phyloP scores from a whole-genome alignment of 148 eudicot genomes.

The Rhododendron mucronatum region DNA sequence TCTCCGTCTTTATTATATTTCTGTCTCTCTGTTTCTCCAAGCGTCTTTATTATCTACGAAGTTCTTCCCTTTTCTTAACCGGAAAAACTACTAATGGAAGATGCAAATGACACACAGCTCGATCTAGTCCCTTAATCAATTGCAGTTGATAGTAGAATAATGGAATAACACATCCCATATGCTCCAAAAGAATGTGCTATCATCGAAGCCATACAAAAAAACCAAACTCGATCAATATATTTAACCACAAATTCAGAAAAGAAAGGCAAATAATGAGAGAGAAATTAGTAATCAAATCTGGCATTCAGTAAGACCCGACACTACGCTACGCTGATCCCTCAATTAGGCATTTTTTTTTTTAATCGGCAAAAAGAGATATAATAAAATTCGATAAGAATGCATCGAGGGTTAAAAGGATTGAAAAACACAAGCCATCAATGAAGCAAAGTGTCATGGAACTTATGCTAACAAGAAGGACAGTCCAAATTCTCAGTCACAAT shows the following conservation, averaged over 20 bases:
- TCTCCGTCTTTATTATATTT: too few relatives aligned
- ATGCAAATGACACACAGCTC: neutral
- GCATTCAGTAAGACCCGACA: neutral
- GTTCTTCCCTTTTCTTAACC: too few relatives aligned
- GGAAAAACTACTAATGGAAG: neutral
- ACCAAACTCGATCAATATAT: neutral
- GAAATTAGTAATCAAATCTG: neutral
- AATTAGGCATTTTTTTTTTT: neutral
- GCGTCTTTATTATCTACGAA: too few relatives aligned
- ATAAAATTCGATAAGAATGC: neutral
- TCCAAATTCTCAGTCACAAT: neutral
- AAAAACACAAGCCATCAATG: neutral
- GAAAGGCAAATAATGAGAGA: neutral
- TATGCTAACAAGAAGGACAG: neutral
- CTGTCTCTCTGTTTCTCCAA: too few relatives aligned
- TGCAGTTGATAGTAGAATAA: too few relatives aligned
- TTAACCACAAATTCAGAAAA: neutral
- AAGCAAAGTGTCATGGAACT: neutral
- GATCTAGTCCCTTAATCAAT: neutral
- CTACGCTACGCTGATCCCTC: neutral
- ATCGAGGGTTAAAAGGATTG: neutral
- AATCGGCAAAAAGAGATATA: neutral
- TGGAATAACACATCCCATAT: neutral
- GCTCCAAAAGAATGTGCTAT: neutral
- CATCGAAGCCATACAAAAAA: neutral